These are phyloP conservation scores for Aspergillus clavatus DNA, from an alignment of 2,329 filamentous ascomycete species.

Conservation along the genomic window DNA sequence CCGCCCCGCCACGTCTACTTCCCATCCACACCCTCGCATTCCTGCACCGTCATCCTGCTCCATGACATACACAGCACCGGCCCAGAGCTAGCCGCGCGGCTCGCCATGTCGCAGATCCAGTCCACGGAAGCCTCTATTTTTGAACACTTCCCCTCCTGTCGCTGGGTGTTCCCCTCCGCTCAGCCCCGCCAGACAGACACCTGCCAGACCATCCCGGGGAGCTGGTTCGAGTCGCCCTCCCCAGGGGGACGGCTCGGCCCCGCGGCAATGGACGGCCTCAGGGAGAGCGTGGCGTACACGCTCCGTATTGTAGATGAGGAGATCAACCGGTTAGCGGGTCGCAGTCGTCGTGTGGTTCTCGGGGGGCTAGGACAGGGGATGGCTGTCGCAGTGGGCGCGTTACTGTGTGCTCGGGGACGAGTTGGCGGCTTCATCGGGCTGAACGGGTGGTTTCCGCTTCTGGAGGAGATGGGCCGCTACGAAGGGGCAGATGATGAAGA, in stretches of 20 bases:
- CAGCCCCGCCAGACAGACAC: not conserved
- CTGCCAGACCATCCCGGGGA: not conserved
- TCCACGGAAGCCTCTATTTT: not conserved
- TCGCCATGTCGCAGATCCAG: not conserved
- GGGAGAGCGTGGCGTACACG: not conserved
- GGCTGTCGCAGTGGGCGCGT: not conserved
- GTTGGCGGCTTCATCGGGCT: not conserved
- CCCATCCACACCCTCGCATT: constrained; percentile 1
- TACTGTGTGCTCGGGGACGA: not conserved
- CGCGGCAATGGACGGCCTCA: not conserved
- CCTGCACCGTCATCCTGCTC: constrained; percentile 1
- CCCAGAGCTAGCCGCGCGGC: not conserved
- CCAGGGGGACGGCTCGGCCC: not conserved
- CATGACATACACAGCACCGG: constrained; percentile 1
- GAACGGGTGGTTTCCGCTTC: not conserved
- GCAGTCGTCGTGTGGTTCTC: not conserved
- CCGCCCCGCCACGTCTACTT: constrained; percentile 4
- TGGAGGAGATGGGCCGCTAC: not conserved
- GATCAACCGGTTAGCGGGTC: not conserved
- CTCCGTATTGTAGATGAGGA: not conserved
- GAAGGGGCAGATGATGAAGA: not conserved
- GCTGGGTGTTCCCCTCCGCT: constrained; percentile 3
- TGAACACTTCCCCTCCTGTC: constrained; percentile 1
- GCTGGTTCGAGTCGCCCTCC: not conserved
- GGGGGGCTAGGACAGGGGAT: not conserved